Base-by-base conservation (phyloP, 176 grass and related monocot species). In the Rhynchospora pubera region DNA sequence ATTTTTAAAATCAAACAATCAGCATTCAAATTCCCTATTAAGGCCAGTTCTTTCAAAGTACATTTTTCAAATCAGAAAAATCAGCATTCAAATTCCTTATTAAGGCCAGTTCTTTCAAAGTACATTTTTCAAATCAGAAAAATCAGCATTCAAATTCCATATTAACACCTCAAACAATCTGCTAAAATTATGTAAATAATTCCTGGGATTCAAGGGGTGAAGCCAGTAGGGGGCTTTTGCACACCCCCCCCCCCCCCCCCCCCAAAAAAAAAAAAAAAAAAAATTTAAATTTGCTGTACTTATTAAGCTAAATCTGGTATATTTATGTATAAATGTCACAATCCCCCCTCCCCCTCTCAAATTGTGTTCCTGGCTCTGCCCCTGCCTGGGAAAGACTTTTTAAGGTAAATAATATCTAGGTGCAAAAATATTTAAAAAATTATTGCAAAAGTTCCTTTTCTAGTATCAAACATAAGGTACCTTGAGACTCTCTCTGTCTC, bases 341-440 rank as follows among this genome's bases (percentile, higher is more conserved):
- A 28, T 28, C 1, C 1, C 1, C 26, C 26, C 26, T 28, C 26
- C 26, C 26, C 26, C 26, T 1, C 26, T 28, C 26, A 28, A 28
- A 28, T 28, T 28, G 1, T 28, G 26, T 28, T 28, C 26, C 1
- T 28, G 26, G 26, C 26, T 28, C 26, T 1, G 26, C 1, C 26
- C 1, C 26, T 28, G 26, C 26, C 13, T 56, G 72, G 50, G 30
- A 88, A 87, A 39, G 26, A 79, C 23, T 83, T 85, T 13, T 67
- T 56, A 13, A 34, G 24, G 14, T 74, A 28, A 51, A 52, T 7
- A 14, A 52, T 52, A 74, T 73, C 10, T 13, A 23, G 1, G 19
- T 51, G 45, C 69, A 73, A 14, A 23, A 51, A 23, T 74, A 21
- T 74, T 52, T 5, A 79, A 48, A 61, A 79, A 78, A 22, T 21